Evolutionary conservation across 225 moss, liverwort and hornwort genomes (phyloP), one percentile per base, ranked within the genome.

Genomic region (Sphagnum tenellum): DNA sequence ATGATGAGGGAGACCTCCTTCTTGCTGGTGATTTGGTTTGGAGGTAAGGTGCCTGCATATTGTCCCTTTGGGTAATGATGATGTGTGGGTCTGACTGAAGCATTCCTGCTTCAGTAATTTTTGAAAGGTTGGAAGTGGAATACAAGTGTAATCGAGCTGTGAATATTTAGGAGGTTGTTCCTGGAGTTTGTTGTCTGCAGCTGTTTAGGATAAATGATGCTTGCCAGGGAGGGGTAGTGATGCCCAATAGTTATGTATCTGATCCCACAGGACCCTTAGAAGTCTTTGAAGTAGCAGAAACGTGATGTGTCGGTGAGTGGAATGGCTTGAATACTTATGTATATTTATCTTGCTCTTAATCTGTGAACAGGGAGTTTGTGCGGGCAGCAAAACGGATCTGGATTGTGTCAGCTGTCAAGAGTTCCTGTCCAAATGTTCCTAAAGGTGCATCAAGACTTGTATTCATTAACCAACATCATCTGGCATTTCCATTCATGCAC

Each of bases 1-100:
- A 83, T 57, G 83, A 83, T 65, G 83, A 83, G 64, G 83, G 83
- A 51, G 83, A 83, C 63, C 76, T 83, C 51, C 79, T 83, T 48
- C 74, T 83, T 49, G 79, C 83, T 8, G 83, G 83, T 9, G 83
- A 83, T 71, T 74, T 83, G 67, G 72, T 77, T 72, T 83, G 83
- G 83, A 83, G 83, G 83, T 83, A 62, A 44, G 54, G 29, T 9
- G 47, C 56, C 50, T 49, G 66, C 8, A 5, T 60, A 12, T 12
- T 47, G 45, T 6, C 13, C 47, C 72, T 29, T 44, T 71, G 48
- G 4, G 11, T 29, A 5, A 46, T 3, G 4, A 10, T 29, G 52
- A 5, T 63, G 1, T 63, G 9, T 12, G 5, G 11, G 29, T 6
- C 48, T 49, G 11, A 12, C 29, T 9, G 12, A 7, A 48, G 5